Conservation (phyloP, 768 basidiomycete species). For the Boletus tylopilopsis region DNA sequence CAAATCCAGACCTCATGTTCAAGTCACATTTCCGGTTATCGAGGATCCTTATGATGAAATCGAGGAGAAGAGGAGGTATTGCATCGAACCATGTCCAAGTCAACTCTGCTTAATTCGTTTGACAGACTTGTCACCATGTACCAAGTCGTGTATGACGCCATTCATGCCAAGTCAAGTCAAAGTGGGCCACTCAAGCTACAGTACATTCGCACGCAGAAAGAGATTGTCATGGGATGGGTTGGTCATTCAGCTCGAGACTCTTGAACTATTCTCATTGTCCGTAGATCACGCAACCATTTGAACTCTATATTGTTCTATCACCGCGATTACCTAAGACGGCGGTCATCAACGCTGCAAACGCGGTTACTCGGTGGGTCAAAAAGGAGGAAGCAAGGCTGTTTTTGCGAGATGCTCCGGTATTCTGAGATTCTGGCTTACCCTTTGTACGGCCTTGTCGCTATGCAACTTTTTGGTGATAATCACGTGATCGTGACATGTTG, state of each 20-base stretch:
- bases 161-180: slow-evolving; percentile 89
- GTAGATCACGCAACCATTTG: slow-evolving; percentile 92
- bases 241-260: slow-evolving; percentile 22
- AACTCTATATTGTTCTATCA: slow-evolving; percentile 82
- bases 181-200: slow-evolving; percentile 79
- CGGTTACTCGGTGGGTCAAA: slow-evolving; percentile 87
- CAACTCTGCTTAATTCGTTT: slow-evolving; percentile 3
- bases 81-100: neutral
- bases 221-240: slow-evolving; percentile 95
- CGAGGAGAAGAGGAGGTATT: slow-evolving; percentile 59
- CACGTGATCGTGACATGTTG: slow-evolving; percentile 26
- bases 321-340: slow-evolving; percentile 86
- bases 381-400: slow-evolving; percentile 82
- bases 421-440: slow-evolving; percentile 44
- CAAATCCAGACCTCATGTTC: slow-evolving; percentile 86
- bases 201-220: slow-evolving; percentile 79
- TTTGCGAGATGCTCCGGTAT: slow-evolving; percentile 85
- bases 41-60: slow-evolving; percentile 77
- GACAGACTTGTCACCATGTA: slow-evolving; percentile 80
- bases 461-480: neutral
- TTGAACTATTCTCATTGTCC: neutral
- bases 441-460: neutral
- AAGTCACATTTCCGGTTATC: slow-evolving; percentile 81
- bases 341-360: slow-evolving; percentile 83
- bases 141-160: slow-evolving; percentile 80